Conservation (phyloP, 192 early-diverging fungal genomes). For the Coemansia sp. region DNA sequence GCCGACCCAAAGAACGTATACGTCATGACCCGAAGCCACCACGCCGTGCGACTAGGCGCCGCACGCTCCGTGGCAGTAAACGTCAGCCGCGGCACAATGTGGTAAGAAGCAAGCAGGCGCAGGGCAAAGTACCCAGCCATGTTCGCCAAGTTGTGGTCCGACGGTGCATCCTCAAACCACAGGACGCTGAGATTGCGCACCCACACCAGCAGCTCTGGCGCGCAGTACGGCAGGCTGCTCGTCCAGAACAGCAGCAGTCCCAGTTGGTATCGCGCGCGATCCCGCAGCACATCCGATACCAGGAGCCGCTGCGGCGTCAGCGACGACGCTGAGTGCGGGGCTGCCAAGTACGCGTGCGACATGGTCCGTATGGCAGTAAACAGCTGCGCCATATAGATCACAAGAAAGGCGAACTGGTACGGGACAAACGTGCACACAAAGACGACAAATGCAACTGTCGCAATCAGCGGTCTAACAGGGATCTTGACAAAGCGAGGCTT, state of each 20-base stretch:
- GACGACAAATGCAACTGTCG: conserved; percentile 51
- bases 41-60: conserved; percentile 11
- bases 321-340: conserved; percentile 29
- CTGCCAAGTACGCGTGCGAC: conserved; percentile 30
- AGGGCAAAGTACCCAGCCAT: conserved; percentile 51
- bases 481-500: neutral
- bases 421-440: conserved; percentile 68
- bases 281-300: conserved; percentile 10
- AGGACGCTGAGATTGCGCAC: conserved; percentile 76
- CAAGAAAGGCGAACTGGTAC: conserved; percentile 78
- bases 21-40: conserved; percentile 33
- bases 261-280: conserved; percentile 67
- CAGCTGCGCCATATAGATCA: conserved; percentile 63
- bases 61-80: conserved; percentile 3
- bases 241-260: conserved; percentile 72
- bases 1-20: conserved; percentile 47
- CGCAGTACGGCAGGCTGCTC: conserved; percentile 70
- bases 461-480: conserved; percentile 22
- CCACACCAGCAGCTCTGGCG: conserved; percentile 80
- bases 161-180: conserved; percentile 82
- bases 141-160: conserved; percentile 62
- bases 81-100: conserved; percentile 30
- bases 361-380: conserved; percentile 55
- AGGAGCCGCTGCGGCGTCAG: conserved; percentile 4
- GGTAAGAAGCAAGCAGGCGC: conserved; percentile 32